A percentile compares a stretch with the other conserved stretches of the same genome.
Evolutionary conservation across 495 filamentous ascomycete genomes (phyloP).

Genomic region (Penicillium lividum): DNA sequence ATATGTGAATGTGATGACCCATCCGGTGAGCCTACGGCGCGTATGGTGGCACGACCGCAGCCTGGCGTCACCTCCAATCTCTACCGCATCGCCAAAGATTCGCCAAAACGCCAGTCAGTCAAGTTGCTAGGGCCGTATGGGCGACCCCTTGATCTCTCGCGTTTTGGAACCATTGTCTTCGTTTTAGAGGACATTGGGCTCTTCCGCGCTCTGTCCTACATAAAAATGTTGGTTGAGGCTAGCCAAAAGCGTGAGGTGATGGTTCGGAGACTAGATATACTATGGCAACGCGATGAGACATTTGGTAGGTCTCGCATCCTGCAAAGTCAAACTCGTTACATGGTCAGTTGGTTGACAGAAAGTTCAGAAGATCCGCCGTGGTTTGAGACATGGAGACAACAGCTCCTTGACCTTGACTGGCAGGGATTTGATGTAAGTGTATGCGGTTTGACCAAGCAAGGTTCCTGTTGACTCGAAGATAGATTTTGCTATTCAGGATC

Average conservation of each 20-base stretch:
- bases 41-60: background rate
- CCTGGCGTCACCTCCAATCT: background rate
- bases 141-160: background rate
- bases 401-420: too few relatives aligned
- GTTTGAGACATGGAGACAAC: too few relatives aligned
- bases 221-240: conserved; percentile 4
- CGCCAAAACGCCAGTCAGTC: background rate
- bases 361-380: too few relatives aligned
- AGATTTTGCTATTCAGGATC: too few relatives aligned
- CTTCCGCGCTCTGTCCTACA: conserved; percentile 6
- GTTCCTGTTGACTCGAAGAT: too few relatives aligned
- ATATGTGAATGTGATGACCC: background rate
- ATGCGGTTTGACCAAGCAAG: too few relatives aligned
- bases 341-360: too few relatives aligned
- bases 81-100: background rate
- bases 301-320: background rate
- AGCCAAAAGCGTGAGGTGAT: conserved; percentile 7
- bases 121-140: conserved; percentile 6
- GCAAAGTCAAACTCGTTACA: background rate
- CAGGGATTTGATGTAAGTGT: too few relatives aligned
- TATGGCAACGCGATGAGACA: conserved; percentile 5
- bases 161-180: conserved; percentile 6
- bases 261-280: conserved; percentile 5
- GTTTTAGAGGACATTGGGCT: conserved; percentile 13
- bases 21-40: background rate